Evolutionary conservation across 169 alveolate species (phyloP).

Genomic region (Cryptosporidium viatorum): DNA sequence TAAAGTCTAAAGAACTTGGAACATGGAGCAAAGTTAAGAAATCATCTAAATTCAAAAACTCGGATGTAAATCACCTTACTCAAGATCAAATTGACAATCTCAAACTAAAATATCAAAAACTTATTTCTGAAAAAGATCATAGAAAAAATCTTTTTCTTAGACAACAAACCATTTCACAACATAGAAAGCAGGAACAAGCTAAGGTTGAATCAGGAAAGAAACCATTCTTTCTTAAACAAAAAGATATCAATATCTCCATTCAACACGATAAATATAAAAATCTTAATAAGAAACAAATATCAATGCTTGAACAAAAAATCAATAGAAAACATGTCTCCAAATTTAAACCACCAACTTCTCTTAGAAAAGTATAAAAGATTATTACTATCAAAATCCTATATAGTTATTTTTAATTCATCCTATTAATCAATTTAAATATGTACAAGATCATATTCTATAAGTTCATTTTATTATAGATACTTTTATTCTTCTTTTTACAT

Average conservation of each 20-base stretch:
- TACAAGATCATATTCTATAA: neutral
- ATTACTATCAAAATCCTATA: neutral
- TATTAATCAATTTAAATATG: neutral
- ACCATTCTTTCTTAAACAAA: constrained; percentile 58
- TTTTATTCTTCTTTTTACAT: neutral
- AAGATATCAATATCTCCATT: constrained; percentile 34
- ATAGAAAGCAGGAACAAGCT: constrained; percentile 55
- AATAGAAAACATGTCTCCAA: constrained; percentile 19
- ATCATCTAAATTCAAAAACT: constrained; percentile 39
- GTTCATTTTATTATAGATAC: neutral
- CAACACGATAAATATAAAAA: constrained; percentile 48
- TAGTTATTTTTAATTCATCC: neutral
- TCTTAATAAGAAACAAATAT: constrained; percentile 7
- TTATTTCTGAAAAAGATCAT: constrained; percentile 47
- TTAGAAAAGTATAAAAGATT: neutral
- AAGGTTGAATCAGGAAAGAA: constrained; percentile 50
- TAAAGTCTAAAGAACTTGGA: constrained; percentile 48
- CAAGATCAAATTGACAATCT: constrained; percentile 42
- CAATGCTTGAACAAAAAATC: constrained; percentile 27
- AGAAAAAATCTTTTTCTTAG: constrained; percentile 32
- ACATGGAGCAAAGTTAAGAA: constrained; percentile 54
- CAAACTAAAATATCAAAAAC: constrained; percentile 35
- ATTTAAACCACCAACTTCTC: constrained; percentile 39
- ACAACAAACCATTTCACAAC: constrained; percentile 43
- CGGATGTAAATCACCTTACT: constrained; percentile 27